These are phyloP conservation scores for Ogataea glucozyma DNA, from an alignment of 805 yeast species.

Conservation along the genomic window DNA sequence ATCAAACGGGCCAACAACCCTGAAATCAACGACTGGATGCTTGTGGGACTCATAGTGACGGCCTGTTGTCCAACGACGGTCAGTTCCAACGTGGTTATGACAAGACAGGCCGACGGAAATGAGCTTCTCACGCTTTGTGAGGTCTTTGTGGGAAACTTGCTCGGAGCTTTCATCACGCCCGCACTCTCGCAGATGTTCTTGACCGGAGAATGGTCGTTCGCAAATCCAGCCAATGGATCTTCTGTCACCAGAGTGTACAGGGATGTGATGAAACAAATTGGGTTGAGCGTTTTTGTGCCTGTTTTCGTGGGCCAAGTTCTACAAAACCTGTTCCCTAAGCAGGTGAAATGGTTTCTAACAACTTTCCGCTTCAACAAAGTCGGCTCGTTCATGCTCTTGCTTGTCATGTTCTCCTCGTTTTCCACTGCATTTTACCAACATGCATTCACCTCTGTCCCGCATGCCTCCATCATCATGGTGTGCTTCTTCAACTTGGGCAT, in stretches of 20 bases:
- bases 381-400: slow-evolving; percentile 74
- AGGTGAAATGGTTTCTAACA: slow-evolving; percentile 58
- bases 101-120: slow-evolving; percentile 81
- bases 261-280: slow-evolving; percentile 84
- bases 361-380: slow-evolving; percentile 67
- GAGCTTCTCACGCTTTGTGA: slow-evolving; percentile 73
- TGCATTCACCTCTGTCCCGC: slow-evolving; percentile 57
- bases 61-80: slow-evolving; percentile 92
- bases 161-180: slow-evolving; percentile 88
- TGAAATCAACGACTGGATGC: slow-evolving; percentile 70
- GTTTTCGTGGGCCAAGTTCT: slow-evolving; percentile 83
- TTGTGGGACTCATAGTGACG: slow-evolving; percentile 80
- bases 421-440: slow-evolving; percentile 84
- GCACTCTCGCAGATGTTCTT: slow-evolving; percentile 75
- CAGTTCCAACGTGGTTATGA: slow-evolving; percentile 90
- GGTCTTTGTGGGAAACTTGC: slow-evolving; percentile 78
- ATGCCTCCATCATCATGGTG: slow-evolving; percentile 68
- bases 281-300: slow-evolving; percentile 78
- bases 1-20: slow-evolving; percentile 58
- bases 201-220: slow-evolving; percentile 63
- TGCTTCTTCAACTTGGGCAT: slow-evolving; percentile 83
- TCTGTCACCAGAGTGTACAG: slow-evolving; percentile 60
- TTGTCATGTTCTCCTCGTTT: slow-evolving; percentile 62
- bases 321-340: slow-evolving; percentile 68
- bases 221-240: slow-evolving; percentile 69